Evolutionary conservation across 805 yeast species (phyloP).

Genomic region (Candida takata): DNA sequence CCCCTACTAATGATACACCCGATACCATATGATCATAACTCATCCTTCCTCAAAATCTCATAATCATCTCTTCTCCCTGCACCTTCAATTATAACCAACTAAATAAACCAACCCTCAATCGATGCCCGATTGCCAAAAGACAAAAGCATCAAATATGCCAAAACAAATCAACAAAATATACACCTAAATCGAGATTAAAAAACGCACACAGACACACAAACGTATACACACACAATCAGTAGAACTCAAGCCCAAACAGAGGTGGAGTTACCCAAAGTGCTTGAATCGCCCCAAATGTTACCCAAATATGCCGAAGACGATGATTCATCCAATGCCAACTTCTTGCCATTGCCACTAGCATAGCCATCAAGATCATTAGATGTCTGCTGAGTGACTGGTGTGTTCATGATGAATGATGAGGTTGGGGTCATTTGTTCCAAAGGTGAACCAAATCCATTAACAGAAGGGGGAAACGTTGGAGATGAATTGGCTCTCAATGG

Average conservation of each 20-base stretch:
- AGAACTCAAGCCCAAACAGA: slow-evolving; percentile 26
- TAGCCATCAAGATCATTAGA: slow-evolving; percentile 7
- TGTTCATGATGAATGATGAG: slow-evolving; percentile 15
- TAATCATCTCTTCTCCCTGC: no score
- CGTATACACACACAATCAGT: no score
- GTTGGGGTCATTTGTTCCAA: slow-evolving; percentile 13
- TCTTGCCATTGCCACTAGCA: no score
- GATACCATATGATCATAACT: no score
- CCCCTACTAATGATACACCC: no score
- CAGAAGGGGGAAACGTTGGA: slow-evolving; percentile 13
- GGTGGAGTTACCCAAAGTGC: slow-evolving; percentile 16
- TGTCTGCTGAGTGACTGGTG: slow-evolving; percentile 6
- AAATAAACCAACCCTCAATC: not conserved
- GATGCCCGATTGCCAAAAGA: not conserved
- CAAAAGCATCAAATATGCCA: not conserved
- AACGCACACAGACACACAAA: no score
- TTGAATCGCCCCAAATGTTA: slow-evolving; percentile 23
- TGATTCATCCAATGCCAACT: slow-evolving; percentile 16
- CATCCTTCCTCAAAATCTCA: no score
- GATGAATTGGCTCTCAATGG: slow-evolving; percentile 13
- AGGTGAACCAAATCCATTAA: slow-evolving; percentile 14
- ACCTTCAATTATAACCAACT: no score
- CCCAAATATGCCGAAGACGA: slow-evolving; percentile 15
- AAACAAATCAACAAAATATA: not conserved
- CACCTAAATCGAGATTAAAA: no score